These are phyloP conservation scores for Vaccinium macrocarpon DNA, from an alignment of 148 eudicot species.

Conservation along the genomic window DNA sequence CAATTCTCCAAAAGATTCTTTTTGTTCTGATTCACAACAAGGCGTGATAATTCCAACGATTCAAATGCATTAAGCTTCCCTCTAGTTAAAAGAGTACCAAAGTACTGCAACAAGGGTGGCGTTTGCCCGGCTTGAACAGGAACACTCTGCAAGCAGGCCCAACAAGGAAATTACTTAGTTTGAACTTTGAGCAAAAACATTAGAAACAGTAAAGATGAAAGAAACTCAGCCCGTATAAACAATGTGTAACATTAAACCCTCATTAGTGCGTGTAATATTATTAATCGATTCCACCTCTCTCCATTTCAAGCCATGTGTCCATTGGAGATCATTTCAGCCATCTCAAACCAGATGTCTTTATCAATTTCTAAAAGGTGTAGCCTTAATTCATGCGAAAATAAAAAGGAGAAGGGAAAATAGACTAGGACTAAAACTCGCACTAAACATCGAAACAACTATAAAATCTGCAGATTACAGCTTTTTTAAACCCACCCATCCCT, in stretches of 20 bases:
- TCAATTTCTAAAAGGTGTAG: not conserved
- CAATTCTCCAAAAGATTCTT: slow-evolving; percentile 93
- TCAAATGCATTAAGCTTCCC: slow-evolving; percentile 96
- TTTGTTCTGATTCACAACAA: slow-evolving; percentile 96
- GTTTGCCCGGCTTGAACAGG: slow-evolving; percentile 99
- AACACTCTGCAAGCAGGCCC: slow-evolving; percentile 72
- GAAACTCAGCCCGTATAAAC: not conserved
- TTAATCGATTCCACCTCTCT: not conserved
- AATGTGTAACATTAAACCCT: not conserved
- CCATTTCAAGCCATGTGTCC: slow-evolving; percentile 3
- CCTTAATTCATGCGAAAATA: not conserved
- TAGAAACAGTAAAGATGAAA: not conserved
- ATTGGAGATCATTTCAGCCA: not conserved
- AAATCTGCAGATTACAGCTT: not conserved
- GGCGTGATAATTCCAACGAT: slow-evolving; percentile 89
- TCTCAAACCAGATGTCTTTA: not conserved
- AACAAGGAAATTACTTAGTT: slow-evolving; percentile 10
- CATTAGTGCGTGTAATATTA: not conserved
- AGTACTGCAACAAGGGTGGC: slow-evolving; percentile 91
- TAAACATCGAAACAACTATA: not conserved
- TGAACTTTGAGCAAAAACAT: not conserved
- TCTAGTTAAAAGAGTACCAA: slow-evolving; percentile 83
- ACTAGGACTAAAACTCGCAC: not conserved
- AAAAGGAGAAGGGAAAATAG: not conserved
- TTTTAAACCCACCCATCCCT: not conserved